Percentiles rank a stretch among this genome's conserved stretches.
Evolutionary conservation across 352 stramenopile genomes (phyloP).

Genomic region (Globisporangium spiculum): DNA sequence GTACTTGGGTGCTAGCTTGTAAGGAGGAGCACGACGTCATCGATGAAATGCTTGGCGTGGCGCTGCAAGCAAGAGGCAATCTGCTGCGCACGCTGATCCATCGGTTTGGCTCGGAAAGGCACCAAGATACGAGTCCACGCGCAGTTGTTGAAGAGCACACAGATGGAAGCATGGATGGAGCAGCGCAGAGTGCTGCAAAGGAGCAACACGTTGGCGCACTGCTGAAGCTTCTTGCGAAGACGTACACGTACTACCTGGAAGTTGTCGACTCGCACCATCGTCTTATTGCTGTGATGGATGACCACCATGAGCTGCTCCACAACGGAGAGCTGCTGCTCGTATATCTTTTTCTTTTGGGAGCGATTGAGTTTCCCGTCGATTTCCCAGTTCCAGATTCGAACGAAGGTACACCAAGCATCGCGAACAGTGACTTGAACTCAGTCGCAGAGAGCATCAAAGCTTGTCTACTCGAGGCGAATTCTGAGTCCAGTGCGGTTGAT

Average conservation of each 20-base stretch:
- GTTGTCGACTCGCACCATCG: conserved; percentile 36
- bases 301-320: conserved; percentile 30
- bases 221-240: conserved; percentile 59
- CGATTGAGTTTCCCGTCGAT: conserved; percentile 18
- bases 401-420: conserved; percentile 10
- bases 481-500: not conserved
- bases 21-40: conserved; percentile 85
- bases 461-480: conserved; percentile 14
- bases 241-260: conserved; percentile 61
- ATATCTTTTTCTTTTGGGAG: conserved; percentile 33
- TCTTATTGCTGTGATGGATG: conserved; percentile 24
- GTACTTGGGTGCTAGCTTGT: conserved; percentile 65
- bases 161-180: conserved; percentile 1
- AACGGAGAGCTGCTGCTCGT: conserved; percentile 45
- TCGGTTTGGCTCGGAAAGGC: not conserved
- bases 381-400: conserved; percentile 25
- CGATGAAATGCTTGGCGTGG: conserved; percentile 63
- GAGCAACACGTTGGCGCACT: conserved; percentile 14
- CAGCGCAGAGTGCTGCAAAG: not conserved
- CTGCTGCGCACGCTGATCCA: conserved; percentile 35
- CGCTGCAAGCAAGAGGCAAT: conserved; percentile 42
- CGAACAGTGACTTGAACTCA: conserved; percentile 25
- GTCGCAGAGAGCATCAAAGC: conserved; percentile 20
- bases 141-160: not conserved
- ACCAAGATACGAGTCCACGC: not conserved